Conservation (phyloP, 805 yeast genomes). For the Tetrapisispora fleetii region DNA sequence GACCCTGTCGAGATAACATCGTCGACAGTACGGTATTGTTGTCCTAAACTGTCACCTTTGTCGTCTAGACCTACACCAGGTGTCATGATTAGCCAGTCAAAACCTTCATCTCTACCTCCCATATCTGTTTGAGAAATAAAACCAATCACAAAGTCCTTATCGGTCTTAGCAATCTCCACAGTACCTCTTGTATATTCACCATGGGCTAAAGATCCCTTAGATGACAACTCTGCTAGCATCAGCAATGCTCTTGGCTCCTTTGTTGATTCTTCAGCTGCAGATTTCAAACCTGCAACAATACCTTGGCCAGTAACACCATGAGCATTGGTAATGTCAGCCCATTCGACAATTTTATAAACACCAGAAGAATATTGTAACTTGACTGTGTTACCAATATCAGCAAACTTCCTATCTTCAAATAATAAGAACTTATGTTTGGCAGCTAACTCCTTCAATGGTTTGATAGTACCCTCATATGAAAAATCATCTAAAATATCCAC, state of each 20-base stretch:
- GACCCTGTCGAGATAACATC: constrained; percentile 80
- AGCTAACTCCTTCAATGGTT: constrained; percentile 63
- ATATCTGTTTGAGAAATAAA: constrained; percentile 88
- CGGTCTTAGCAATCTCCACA: constrained; percentile 79
- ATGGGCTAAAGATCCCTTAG: constrained; percentile 85
- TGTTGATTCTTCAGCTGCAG: constrained; percentile 60
- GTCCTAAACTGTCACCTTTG: constrained; percentile 92
- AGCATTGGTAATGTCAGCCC: constrained; percentile 97
- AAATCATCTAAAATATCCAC: constrained; percentile 89
- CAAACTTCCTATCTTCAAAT: constrained; percentile 96
- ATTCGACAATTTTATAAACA: constrained; percentile 73
- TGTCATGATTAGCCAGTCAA: constrained; percentile 94
- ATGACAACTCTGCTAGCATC: constrained; percentile 92
- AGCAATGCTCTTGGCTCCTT: constrained; percentile 77
- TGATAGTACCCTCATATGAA: constrained; percentile 65
- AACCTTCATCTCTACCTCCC: constrained; percentile 75
- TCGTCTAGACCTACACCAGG: constrained; percentile 98
- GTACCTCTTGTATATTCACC: constrained; percentile 86
- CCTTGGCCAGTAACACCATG: constrained; percentile 97
- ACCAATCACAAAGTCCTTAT: constrained; percentile 87
- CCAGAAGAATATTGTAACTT: constrained; percentile 91
- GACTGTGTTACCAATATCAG: constrained; percentile 97
- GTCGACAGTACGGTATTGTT: constrained; percentile 87
- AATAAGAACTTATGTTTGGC: constrained; percentile 79
- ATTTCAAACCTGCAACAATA: constrained; percentile 77